Evolutionary conservation across 2,329 filamentous ascomycete species (phyloP), one percentile per base, ranked within the genome.

Genomic region (Sclerotinia glacialis): DNA sequence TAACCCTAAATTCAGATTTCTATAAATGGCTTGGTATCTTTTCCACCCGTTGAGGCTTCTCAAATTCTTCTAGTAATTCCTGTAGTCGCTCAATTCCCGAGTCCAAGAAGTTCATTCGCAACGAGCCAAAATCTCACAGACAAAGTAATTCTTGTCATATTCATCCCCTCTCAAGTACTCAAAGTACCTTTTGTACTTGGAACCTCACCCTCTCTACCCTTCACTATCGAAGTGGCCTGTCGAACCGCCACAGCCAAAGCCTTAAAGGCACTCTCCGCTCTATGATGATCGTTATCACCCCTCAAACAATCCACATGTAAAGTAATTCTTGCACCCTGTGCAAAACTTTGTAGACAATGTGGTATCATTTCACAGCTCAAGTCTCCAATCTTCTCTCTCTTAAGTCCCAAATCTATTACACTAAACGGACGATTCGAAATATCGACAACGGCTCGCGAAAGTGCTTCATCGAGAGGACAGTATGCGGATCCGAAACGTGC

Each of bases 201-300:
- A 34, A 98, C 88, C 83, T 99, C 95, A 3, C 92, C 93, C 79
- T 96, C 93, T 77, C 90, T 89, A 14, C 92, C 92, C 52, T 86
- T 85, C 42, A 94, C 87, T 72, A 87, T 84, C 61, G 85, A 84
- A 59, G 89, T 94, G 12, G 95, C 95, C 78, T 85, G 85, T 73
- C 89, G 85, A 65, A 96, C 84, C 9, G 95, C 95, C 54, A 97
- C 87, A 0, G 95, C 95, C 72, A 98, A 79, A 56, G 95, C 95
- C 85, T 99, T 99, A 80, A 99, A 97, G 21, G 94, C 95, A 77
- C 91, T 95, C 85, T 98, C 95, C 12, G 95, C 93, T 67, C 93
- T 84, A 81, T 98, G 95, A 79, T 98, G 95, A 80, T 98, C 95
- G 79, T 98, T 99, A 69, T 90, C 86, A 63, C 95, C 95, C 70